These are phyloP conservation scores for Panaeolus papilionaceus DNA, from an alignment of 768 basidiomycete species.

Conservation along the genomic window DNA sequence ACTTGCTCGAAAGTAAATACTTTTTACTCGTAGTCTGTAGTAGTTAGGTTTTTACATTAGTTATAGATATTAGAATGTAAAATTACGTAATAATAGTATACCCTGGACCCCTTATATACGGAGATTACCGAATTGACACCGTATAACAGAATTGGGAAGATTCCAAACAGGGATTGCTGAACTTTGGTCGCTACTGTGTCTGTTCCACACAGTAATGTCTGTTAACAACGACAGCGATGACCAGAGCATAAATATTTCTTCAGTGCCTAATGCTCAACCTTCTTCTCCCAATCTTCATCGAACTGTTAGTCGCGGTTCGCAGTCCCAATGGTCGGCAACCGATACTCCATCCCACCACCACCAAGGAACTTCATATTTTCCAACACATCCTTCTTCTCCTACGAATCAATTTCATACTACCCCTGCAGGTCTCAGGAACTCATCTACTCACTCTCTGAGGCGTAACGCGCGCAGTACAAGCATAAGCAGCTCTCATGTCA, in stretches of 20 bases:
- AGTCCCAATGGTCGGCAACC: slow-evolving; percentile 54
- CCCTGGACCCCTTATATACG: slow-evolving; percentile 5
- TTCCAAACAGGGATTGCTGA: slow-evolving; percentile 24
- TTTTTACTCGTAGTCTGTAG: slow-evolving; percentile 10
- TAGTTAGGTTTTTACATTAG: not conserved
- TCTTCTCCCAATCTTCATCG: slow-evolving; percentile 47
- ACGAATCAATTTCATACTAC: slow-evolving; percentile 46
- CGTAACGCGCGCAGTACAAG: slow-evolving; percentile 65
- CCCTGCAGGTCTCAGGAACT: slow-evolving; percentile 52
- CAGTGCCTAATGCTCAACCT: slow-evolving; percentile 49
- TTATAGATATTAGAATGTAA: slow-evolving; percentile 9
- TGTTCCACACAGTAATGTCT: slow-evolving; percentile 26
- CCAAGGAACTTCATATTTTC: slow-evolving; percentile 73
- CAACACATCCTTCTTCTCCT: slow-evolving; percentile 52
- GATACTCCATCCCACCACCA: slow-evolving; percentile 71
- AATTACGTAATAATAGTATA: slow-evolving; percentile 21
- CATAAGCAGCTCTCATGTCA: slow-evolving; percentile 59
- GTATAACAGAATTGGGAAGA: slow-evolving; percentile 22
- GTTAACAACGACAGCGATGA: slow-evolving; percentile 30
- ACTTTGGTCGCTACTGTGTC: slow-evolving; percentile 28
- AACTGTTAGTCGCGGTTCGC: slow-evolving; percentile 55
- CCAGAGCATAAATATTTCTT: slow-evolving; percentile 30
- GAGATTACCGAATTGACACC: slow-evolving; percentile 5
- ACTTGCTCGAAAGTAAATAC: slow-evolving; percentile 61
- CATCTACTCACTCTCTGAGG: slow-evolving; percentile 57